Evolutionary conservation across 495 filamentous ascomycete genomes (phyloP), one percentile per base, ranked within the genome.

Genomic region (Darksidea phi): DNA sequence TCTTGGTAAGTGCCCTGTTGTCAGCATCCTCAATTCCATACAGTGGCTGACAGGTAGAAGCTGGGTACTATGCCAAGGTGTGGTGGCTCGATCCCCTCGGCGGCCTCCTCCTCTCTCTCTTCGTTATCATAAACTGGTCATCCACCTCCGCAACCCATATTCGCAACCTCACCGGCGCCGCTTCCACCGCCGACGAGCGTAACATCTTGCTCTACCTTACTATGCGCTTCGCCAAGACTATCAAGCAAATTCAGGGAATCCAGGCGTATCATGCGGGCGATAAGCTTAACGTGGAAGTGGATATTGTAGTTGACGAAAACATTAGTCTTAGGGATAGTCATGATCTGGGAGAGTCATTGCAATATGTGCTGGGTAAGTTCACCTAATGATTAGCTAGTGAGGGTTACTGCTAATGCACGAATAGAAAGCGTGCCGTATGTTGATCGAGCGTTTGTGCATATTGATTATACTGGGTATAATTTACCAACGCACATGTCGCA

Each of bases 71-170:
- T 66, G 80, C 83, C n/a, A 71, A 77, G 1, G 76, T 89, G 21
- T 96, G 91, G 91, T 96, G 83, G 80, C 78, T 95, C 13, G 92
- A 97, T 68, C 84, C 90, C 6, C 79, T 92, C 0, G 92, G 92
- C 54, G 92, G 92, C 66, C 72, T 95, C 6, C 54, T 95, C 20
- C 83, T 97, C 20, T 92, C 89, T 0, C 58, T 87, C 11, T 87
- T 89, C 67, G 89, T 97, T 48, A 92, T 97, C 64, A 78, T 83
- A 74, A 91, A 91, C 72, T 97, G 92, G 92, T 83, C 85, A 1
- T 73, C 75, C 21, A 94, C 90, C 0, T 88, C 87, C 0, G 72
- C 77, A 18, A 84, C 87, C 21, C 91, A 97, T 62, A 95, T 97
- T 71, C 80, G 82, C 53, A 88, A 94, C 51, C 80, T 97, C 15